Conservation (phyloP, 345 rosid genomes). For the Erysimum cheiranthoides region DNA sequence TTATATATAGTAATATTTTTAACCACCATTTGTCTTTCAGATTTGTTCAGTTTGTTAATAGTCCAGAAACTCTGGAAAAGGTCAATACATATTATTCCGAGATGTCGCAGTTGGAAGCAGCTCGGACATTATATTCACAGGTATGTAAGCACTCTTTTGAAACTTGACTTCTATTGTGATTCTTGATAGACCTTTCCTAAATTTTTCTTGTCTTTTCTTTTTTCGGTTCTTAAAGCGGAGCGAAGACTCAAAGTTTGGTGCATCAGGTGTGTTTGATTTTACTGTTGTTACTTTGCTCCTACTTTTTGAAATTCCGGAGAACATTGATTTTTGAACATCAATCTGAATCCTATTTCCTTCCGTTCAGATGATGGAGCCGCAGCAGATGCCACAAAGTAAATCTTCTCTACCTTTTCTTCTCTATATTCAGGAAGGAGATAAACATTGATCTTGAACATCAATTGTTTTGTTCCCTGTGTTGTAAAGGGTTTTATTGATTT, state of each 20-base stretch:
- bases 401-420: conserved; percentile 39
- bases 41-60: conserved; percentile 90
- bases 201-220: neutral
- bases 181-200: neutral
- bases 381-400: conserved; percentile 58
- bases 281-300: neutral
- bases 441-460: too few relatives aligned
- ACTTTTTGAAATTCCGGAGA: neutral
- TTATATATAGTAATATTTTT: neutral
- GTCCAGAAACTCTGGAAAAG: conserved; percentile 80
- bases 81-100: conserved; percentile 79
- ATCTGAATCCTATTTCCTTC: conserved; percentile 15
- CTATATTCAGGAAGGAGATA: too few relatives aligned
- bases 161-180: conserved; percentile 22
- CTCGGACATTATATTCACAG: conserved; percentile 71
- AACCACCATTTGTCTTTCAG: conserved; percentile 43
- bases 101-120: conserved; percentile 94
- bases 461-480: conserved; percentile 18
- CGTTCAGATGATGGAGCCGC: conserved; percentile 32
- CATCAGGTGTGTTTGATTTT: conserved; percentile 53
- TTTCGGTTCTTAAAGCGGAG: conserved; percentile 53
- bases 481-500: conserved; percentile 4
- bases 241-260: conserved; percentile 53
- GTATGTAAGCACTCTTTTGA: conserved; percentile 39
- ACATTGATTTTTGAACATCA: conserved; percentile 1